Conservation (phyloP, 2,329 filamentous ascomycete genomes). For the Neonectria ditissima region DNA sequence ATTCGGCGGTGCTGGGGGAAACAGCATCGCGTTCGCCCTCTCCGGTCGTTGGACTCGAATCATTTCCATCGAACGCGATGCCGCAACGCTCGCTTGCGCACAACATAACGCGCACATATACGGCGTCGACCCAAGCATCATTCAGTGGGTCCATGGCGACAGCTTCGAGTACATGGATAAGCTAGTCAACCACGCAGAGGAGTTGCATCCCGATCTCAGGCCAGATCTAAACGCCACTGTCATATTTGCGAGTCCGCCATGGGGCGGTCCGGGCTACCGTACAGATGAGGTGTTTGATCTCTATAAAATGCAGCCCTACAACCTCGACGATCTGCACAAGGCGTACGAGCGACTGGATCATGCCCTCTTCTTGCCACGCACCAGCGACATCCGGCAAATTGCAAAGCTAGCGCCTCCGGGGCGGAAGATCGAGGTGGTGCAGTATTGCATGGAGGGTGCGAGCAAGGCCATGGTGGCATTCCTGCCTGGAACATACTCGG, state of each 20-base stretch:
- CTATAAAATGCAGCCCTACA: slow-evolving; percentile 89
- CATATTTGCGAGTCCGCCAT: slow-evolving; percentile 70
- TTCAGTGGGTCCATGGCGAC: slow-evolving; percentile 89
- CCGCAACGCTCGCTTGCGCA: slow-evolving; percentile 84
- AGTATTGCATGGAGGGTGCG: slow-evolving; percentile 91
- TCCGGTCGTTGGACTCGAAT: slow-evolving; percentile 83
- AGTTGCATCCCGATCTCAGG: slow-evolving; percentile 54
- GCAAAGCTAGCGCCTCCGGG: slow-evolving; percentile 65
- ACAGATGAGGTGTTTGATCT: slow-evolving; percentile 82
- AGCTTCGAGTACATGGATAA: slow-evolving; percentile 80
- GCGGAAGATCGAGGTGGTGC: slow-evolving; percentile 77
- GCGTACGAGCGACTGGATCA: slow-evolving; percentile 71
- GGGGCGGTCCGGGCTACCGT: slow-evolving; percentile 69
- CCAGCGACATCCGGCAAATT: slow-evolving; percentile 84
- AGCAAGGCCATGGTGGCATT: slow-evolving; percentile 85
- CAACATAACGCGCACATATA: slow-evolving; percentile 93
- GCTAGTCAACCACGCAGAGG: slow-evolving; percentile 51
- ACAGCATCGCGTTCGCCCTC: slow-evolving; percentile 92
- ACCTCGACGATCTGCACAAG: slow-evolving; percentile 69
- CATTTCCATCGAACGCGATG: slow-evolving; percentile 89
- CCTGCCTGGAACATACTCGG: slow-evolving; percentile 55
- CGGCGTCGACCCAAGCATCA: slow-evolving; percentile 75
- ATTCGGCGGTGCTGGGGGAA: slow-evolving; percentile 93
- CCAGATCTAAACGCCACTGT: slow-evolving; percentile 57
- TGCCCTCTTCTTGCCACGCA: slow-evolving; percentile 87